Base-by-base conservation (phyloP, 179 eudicot species). In the Carnegiea gigantea region DNA sequence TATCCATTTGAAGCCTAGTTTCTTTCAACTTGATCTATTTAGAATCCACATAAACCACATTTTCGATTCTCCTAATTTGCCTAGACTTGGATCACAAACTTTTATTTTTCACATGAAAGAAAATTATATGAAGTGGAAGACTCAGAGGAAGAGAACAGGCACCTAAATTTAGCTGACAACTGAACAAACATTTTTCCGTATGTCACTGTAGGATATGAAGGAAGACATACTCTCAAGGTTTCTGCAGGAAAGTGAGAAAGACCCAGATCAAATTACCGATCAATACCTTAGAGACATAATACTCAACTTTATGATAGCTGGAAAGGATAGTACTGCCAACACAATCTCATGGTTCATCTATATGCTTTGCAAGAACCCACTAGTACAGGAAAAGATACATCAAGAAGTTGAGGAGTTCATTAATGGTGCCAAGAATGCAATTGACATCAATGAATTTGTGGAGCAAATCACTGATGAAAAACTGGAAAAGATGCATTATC, bases 311-410 rank as follows among this genome's bases (percentile, higher is more conserved):
- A 88, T 93, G 86, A 76, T 92, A 23, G 97, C 97, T 36, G 95
- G 97, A 14, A 92, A 93, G 84, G 97, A 92, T 26, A 85, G 88
- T n/a, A 87, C 92, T 3, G 95, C 92, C 14, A 88, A 87, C 71
- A 89, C 92, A 40, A 86, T 92, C 72, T 90, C 95, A 18, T 93
- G 97, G 95, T 93, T 93, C 73, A 75, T 93, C 75, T 93, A 81
- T 36, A 78, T 84, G 82, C 80, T 84, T 14, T 78, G 82, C 36
- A 88, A 85, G 88, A 88, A 88, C 79, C 92, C 36, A 33, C 36
- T 33, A 36, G 80, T 90, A 64, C 95, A 90, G 81, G 95, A 92
- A 80, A 88, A 84, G 81, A 54, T 90, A 76, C 87, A 78, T 1
- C 88, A 80, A 81, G 95, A 93, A 88, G 82, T 93, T 24, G 78